Conservation (phyloP, 2,329 filamentous ascomycete genomes). For the Venturia pyrina region DNA sequence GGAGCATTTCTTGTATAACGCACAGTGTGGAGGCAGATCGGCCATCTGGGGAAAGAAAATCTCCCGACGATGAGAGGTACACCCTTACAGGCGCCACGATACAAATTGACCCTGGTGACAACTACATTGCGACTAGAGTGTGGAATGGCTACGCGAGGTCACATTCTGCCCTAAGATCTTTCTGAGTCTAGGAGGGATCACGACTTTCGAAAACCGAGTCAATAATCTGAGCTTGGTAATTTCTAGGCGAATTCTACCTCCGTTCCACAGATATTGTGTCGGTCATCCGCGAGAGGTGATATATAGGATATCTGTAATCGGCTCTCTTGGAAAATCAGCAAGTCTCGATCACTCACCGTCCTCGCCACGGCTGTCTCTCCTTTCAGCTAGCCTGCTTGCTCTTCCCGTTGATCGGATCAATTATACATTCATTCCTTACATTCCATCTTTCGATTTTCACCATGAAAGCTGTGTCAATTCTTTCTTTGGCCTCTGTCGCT, state of each 20-base stretch:
- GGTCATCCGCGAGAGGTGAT: background rate
- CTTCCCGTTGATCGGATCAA: background rate
- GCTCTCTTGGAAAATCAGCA: background rate
- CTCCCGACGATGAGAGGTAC: background rate
- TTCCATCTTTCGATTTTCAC: background rate
- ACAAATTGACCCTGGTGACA: background rate
- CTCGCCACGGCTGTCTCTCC: background rate
- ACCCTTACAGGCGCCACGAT: background rate
- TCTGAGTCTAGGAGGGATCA: background rate
- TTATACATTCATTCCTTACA: background rate
- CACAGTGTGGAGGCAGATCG: background rate
- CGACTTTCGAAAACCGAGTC: background rate
- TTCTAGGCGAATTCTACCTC: background rate
- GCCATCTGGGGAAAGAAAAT: background rate
- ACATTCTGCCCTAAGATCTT: background rate
- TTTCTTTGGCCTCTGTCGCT: constrained; percentile 3
- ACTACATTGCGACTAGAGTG: background rate
- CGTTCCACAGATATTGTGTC: background rate
- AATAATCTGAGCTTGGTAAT: background rate
- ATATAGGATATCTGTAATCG: background rate
- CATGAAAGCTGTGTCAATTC: background rate
- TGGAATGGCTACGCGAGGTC: background rate
- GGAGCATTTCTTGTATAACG: background rate
- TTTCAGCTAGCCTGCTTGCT: background rate
- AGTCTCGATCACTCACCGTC: background rate